Conservation (phyloP, 2,329 filamentous ascomycete genomes). For the Madurella fahalii region DNA sequence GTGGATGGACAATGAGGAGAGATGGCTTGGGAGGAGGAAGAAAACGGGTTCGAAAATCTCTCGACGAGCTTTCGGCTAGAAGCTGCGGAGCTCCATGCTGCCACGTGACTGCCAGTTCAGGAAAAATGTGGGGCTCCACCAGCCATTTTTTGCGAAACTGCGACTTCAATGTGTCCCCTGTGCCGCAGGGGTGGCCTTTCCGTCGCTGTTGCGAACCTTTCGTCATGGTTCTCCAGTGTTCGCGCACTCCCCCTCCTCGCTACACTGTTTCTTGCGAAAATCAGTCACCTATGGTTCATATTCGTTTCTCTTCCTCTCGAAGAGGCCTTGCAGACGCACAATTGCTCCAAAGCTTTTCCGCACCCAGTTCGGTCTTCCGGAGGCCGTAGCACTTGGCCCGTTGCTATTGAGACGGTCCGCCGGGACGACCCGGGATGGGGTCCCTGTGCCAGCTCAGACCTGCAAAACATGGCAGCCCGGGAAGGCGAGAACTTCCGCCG, state of each 20-base stretch:
- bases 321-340: too few relatives aligned
- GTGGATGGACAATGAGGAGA: conserved; percentile 24
- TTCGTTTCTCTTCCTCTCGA: too few relatives aligned
- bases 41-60: conserved; percentile 31
- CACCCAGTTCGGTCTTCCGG: not conserved
- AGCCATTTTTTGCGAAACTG: not conserved
- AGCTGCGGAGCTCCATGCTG: conserved; percentile 27
- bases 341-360: not conserved
- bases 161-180: not conserved
- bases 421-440: conserved; percentile 16
- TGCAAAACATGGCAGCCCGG: not conserved
- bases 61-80: conserved; percentile 29
- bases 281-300: too few relatives aligned
- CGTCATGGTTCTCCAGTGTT: too few relatives aligned
- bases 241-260: too few relatives aligned
- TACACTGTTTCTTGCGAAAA: too few relatives aligned
- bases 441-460: not conserved
- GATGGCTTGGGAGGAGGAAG: conserved; percentile 26
- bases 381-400: not conserved
- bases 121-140: conserved; percentile 19
- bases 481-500: not conserved
- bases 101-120: conserved; percentile 24
- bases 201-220: too few relatives aligned
- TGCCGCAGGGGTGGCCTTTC: not conserved
- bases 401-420: conserved; percentile 17